A percentile compares a stretch with the other conserved stretches of the same genome.
Conservation (phyloP, 176 grass and related monocot genomes). For the Triticum timopheevii region DNA sequence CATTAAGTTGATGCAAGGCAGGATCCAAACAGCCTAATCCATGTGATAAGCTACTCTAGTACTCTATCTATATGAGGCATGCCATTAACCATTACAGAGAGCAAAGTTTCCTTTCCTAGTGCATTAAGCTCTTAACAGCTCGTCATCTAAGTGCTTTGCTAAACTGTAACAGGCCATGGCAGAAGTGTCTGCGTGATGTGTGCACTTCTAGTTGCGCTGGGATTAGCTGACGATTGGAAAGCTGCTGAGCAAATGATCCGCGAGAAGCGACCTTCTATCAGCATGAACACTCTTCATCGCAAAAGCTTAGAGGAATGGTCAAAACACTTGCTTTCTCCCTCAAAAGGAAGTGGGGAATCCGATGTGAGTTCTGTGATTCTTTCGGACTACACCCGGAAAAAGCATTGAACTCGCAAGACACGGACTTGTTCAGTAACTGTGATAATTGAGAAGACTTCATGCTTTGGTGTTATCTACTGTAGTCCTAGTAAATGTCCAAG, state of each 20-base stretch:
- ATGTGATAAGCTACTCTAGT: background rate
- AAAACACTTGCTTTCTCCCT: constrained; percentile 58
- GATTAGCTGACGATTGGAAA: constrained; percentile 91
- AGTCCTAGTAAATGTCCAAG: constrained; percentile 21
- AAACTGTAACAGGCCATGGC: constrained; percentile 72
- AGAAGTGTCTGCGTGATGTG: constrained; percentile 97
- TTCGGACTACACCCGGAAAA: constrained; percentile 62
- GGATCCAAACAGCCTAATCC: constrained; percentile 12
- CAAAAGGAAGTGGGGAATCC: constrained; percentile 56
- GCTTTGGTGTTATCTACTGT: constrained; percentile 15
- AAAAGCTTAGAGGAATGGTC: constrained; percentile 91
- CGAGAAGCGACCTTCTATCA: constrained; percentile 78
- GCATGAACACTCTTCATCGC: constrained; percentile 82
- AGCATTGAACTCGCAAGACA: constrained; percentile 28
- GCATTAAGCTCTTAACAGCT: background rate
- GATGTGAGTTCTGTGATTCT: constrained; percentile 73
- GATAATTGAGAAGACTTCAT: constrained; percentile 27
- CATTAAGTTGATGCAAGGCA: background rate
- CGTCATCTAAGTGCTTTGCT: constrained; percentile 21
- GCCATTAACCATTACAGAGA: background rate
- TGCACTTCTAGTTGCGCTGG: constrained; percentile 74
- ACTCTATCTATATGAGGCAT: background rate
- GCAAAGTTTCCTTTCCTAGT: background rate
- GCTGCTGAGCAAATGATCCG: constrained; percentile 77
- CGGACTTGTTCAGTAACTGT: constrained; percentile 13